Base-by-base conservation (phyloP, 1,284 basidiomycete genomes). In the Prillingera fragicola region DNA sequence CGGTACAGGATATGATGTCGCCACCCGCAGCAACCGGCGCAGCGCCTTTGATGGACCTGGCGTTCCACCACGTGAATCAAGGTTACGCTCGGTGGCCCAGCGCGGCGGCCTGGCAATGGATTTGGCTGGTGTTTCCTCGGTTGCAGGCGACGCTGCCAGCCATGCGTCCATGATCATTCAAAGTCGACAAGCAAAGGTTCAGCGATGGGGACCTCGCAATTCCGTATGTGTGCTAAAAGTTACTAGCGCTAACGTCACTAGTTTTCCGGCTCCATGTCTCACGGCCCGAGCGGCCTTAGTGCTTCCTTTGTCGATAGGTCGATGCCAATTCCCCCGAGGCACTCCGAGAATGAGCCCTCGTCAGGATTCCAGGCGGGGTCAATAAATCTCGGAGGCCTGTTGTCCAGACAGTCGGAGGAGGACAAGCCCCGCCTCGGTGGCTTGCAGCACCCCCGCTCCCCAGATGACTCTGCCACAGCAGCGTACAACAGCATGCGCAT, bases 111-210 rank as follows among this genome's bases (percentile, higher is more conserved):
- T 54, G 42, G 58, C 57, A 2, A 63, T 65, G 60, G 66, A 66
- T 48, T 34, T 67, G 18, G 62, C 62, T 1, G 65, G 63, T 1
- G 47, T 63, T 13, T 44, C 50, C 5, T 55, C 52, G 3, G 45
- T 41, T 1, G 60, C 70, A 14, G 71, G 72, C 1, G 75, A 77
- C 54, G 77, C 77, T 28, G 75, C 68, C 1, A 62, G 62, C 48
- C 69, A 76, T 45, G 76, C 76, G 0, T 73, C 71, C 46, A 75
- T 77, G 67, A 77, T 78, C 53, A 67, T 78, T 51, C 74, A 77
- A 50, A 75, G 71, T 40, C 65, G 77, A 18, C 72, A 73, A 25
- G 77, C 76, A 24, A 78, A 78, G 54, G 64, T 78, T 50, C 74
- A 76, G 41, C 70, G 76, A 39, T 78, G 77, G 77, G 62, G 70